Evolutionary conservation across 129 eudicot genomes (phyloP), one percentile per base, ranked within the genome.

Genomic region (Arctium minus): DNA sequence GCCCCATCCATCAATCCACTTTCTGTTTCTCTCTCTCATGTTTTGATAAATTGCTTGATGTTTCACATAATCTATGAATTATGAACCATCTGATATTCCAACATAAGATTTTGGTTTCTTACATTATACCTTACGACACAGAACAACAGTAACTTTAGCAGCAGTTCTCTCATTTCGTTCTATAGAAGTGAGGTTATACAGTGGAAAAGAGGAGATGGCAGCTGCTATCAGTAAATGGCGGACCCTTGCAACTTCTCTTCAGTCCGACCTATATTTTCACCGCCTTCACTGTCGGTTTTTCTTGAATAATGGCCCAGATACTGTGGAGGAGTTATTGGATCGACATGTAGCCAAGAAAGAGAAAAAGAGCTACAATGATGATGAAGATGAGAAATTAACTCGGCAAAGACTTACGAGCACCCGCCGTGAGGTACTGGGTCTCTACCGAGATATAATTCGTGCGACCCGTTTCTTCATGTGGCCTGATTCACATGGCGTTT

Each of bases 401-500:
- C 85, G 91, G n/a, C 98, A 89, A 75, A 88, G 88, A 75, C 99
- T 96, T 79, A 89, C 91, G 32, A 96, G 90, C 85, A 90, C 92
- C 11, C 91, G 97, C 2, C 92, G 95, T 30, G 99, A 96, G 85
- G 99, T 91, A 1, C 75, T 96, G 79, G 84, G 92, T 74, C 97
- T 96, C 5, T 96, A 96, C 73, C 87, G 98, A 1, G 99, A 96
- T 72, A 91, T 96, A 17, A 82, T 96, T 31, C 87, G 99, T 36
- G 98, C 98, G 37, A 91, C 98, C 36, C 89, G 97, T 46, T 96
- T 87, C 88, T 96, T 90, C 86, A 85, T 80, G 88, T 96, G 99
- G 99, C 81, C 86, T 4, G 97, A 96, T 82, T 80, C 93, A 4
- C 76, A 83, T 37, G 98, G 99, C 18, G 83, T 83, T 3, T 48